These are phyloP conservation scores for Blastocystis sp. DNA, from an alignment of 352 stramenopile species.

Conservation along the genomic window DNA sequence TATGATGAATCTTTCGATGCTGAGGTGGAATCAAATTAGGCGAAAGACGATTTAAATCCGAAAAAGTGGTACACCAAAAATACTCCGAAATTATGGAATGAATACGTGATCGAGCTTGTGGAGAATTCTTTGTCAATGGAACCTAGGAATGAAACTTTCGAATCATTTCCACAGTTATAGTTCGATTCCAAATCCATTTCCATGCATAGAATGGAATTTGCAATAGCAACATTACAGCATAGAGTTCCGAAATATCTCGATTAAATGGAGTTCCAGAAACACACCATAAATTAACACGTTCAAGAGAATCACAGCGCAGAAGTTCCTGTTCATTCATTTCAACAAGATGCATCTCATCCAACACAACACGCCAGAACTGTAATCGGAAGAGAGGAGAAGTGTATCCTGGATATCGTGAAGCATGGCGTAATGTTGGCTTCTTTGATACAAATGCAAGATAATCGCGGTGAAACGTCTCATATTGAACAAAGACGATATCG, in stretches of 20 bases:
- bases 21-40: constrained; percentile 27
- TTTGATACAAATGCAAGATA: not conserved
- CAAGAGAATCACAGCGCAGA: not conserved
- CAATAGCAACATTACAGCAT: not conserved
- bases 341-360: constrained; percentile 53
- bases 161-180: not conserved
- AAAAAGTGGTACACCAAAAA: constrained; percentile 47
- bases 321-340: not conserved
- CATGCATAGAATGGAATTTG: not conserved
- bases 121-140: not conserved
- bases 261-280: constrained; percentile 56
- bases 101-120: not conserved
- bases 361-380: constrained; percentile 44
- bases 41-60: constrained; percentile 3
- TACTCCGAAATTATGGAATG: constrained; percentile 15
- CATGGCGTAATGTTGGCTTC: not conserved
- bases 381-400: constrained; percentile 13
- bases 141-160: not conserved
- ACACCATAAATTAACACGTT: constrained; percentile 11
- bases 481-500: constrained; percentile 33
- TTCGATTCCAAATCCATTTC: not conserved
- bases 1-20: not conserved
- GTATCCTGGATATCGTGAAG: not conserved
- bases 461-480: constrained; percentile 17
- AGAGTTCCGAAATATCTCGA: not conserved